A percentile compares a stretch with the other conserved stretches of the same genome.
Evolutionary conservation across 140 eudicot species (phyloP).

Genomic region (Erigeron philadelphicus): DNA sequence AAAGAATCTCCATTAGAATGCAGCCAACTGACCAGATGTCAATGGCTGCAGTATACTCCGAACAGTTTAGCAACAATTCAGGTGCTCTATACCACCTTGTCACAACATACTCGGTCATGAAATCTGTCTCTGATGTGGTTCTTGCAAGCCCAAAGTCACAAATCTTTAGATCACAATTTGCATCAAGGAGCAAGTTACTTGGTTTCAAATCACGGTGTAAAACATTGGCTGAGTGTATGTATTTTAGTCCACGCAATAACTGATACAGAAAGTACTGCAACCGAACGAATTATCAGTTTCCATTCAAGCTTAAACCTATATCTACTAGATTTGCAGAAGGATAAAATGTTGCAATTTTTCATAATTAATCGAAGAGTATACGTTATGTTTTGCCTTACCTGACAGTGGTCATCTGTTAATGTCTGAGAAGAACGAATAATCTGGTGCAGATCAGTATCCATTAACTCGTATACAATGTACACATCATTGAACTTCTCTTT

Average conservation of each 20-base stretch:
- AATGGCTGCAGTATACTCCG: conserved; percentile 91
- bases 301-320: no score
- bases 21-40: conserved; percentile 98
- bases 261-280: conserved; percentile 81
- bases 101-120: conserved; percentile 92
- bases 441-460: conserved; percentile 83
- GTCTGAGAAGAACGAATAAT: conserved; percentile 71
- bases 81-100: conserved; percentile 95
- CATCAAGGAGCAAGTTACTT: conserved; percentile 77
- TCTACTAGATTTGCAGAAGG: background rate
- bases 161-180: conserved; percentile 86
- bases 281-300: conserved; percentile 14
- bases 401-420: conserved; percentile 78
- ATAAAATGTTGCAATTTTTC: background rate
- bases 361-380: background rate
- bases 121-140: conserved; percentile 86
- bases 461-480: conserved; percentile 66
- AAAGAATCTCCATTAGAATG: conserved; percentile 78
- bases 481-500: conserved; percentile 61
- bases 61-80: conserved; percentile 79
- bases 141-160: conserved; percentile 97
- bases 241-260: conserved; percentile 72
- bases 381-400: conserved; percentile 35
- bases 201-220: conserved; percentile 93
- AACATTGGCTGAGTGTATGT: conserved; percentile 81